phyloP scores from a whole-genome alignment of 371 early-diverging fungal species.

The Zychaea mexicana region DNA sequence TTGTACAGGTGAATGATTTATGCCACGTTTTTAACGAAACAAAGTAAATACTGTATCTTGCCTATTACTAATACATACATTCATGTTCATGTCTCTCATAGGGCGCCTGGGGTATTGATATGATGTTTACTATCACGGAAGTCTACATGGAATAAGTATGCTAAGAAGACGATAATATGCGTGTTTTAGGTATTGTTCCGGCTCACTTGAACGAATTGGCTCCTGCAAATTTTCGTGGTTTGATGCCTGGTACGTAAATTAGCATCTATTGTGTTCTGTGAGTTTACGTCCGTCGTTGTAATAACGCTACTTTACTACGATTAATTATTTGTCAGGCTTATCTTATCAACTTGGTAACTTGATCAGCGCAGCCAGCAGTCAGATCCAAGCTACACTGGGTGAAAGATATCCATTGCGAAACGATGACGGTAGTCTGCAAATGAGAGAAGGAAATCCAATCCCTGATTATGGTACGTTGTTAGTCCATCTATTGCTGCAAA shows the following conservation, averaged over 20 bases:
- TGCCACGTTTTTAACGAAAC: not conserved
- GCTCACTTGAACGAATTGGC: slow-evolving; percentile 71
- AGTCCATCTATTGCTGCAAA: not conserved
- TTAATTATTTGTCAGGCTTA: slow-evolving; percentile 30
- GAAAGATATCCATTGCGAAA: slow-evolving; percentile 45
- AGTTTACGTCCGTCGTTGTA: no score
- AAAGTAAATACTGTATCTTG: not conserved
- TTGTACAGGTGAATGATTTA: slow-evolving; percentile 41
- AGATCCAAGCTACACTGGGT: slow-evolving; percentile 68
- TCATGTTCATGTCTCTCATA: not conserved
- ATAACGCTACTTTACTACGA: not conserved
- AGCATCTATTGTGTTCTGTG: no score
- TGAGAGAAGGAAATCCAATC: slow-evolving; percentile 45
- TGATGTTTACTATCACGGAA: not conserved
- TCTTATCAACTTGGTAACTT: slow-evolving; percentile 74
- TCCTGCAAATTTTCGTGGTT: slow-evolving; percentile 64
- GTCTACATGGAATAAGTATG: not conserved
- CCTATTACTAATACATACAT: not conserved
- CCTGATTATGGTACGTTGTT: slow-evolving; percentile 55
- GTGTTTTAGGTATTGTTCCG: slow-evolving; percentile 50
- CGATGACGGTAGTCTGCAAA: slow-evolving; percentile 28
- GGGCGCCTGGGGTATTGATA: slow-evolving; percentile 63
- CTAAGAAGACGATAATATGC: not conserved
- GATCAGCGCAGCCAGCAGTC: slow-evolving; percentile 66
- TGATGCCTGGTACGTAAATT: slow-evolving; percentile 68